These are phyloP conservation scores for Colletotrichum noveboracense DNA, from an alignment of 2,329 filamentous ascomycete genomes.

Conservation along the genomic window DNA sequence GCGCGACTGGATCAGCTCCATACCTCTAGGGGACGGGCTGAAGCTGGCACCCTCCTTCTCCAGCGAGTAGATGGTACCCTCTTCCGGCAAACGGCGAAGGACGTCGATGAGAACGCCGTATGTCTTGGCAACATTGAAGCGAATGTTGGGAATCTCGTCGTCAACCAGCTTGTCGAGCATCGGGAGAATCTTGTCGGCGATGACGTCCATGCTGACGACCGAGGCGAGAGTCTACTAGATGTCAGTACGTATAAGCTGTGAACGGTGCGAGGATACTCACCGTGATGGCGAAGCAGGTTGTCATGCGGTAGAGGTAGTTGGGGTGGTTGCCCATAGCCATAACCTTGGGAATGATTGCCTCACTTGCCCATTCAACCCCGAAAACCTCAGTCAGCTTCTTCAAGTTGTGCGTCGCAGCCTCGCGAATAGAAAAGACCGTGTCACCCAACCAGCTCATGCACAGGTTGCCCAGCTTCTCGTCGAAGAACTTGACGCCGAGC, in stretches of 20 bases:
- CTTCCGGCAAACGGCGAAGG: constrained; percentile 87
- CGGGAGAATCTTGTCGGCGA: constrained; percentile 89
- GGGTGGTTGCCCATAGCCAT: constrained; percentile 98
- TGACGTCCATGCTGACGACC: constrained; percentile 91
- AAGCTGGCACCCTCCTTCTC: constrained; percentile 76
- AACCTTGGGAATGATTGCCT: constrained; percentile 97
- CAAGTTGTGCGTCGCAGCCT: constrained; percentile 95
- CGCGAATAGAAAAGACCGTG: constrained; percentile 97
- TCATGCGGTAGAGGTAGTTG: constrained; percentile 99
- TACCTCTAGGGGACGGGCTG: constrained; percentile 72
- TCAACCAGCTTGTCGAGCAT: constrained; percentile 94
- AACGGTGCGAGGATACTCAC: constrained; percentile 62
- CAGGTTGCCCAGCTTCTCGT: constrained; percentile 92
- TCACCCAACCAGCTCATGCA: constrained; percentile 99
- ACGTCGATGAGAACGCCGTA: constrained; percentile 89
- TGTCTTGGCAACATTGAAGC: constrained; percentile 99
- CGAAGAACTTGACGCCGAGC: constrained; percentile 95
- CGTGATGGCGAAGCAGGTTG: constrained; percentile 98
- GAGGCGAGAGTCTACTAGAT: constrained; percentile 80
- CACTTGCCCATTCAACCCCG: constrained; percentile 95
- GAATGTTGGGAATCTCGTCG: constrained; percentile 98
- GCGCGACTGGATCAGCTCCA: constrained; percentile 83
- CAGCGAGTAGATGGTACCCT: constrained; percentile 83
- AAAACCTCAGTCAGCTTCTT: constrained; percentile 99
- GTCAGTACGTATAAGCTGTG: constrained; percentile 27